Conservation (phyloP, 2,329 filamentous ascomycete species). For the Meredithiella fracta region DNA sequence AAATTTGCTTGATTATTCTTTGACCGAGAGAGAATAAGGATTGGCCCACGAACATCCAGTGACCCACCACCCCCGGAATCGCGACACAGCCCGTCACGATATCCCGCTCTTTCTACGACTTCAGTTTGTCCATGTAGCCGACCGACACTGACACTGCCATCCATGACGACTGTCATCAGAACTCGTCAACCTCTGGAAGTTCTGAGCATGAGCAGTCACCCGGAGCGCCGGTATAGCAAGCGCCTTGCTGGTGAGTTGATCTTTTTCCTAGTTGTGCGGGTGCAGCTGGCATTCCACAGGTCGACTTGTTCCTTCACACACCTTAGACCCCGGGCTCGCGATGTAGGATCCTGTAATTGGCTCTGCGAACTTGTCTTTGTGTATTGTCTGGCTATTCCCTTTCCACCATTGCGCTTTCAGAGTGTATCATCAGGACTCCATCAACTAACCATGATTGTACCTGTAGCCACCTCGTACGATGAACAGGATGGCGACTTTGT, state of each 20-base stretch:
- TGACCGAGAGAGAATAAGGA: neutral
- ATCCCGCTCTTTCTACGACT: neutral
- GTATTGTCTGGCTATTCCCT: neutral
- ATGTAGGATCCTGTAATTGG: neutral
- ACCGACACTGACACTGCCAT: constrained; percentile 25
- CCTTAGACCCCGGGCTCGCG: constrained; percentile 2
- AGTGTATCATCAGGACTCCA: neutral
- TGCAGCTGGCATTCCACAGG: neutral
- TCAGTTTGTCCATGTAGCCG: constrained; percentile 12
- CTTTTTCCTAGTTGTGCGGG: neutral
- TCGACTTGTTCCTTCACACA: neutral
- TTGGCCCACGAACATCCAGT: neutral
- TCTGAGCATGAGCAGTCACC: constrained; percentile 51
- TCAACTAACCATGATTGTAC: constrained; percentile 8
- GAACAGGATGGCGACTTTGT: constrained; percentile 65
- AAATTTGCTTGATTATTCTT: neutral
- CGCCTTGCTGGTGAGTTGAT: constrained; percentile 41
- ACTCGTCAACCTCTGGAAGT: constrained; percentile 48
- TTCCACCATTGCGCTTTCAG: neutral
- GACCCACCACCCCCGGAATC: constrained; percentile 1
- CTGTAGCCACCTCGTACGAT: constrained; percentile 30
- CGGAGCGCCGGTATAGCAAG: constrained; percentile 46
- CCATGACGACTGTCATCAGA: constrained; percentile 55
- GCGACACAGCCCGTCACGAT: constrained; percentile 7
- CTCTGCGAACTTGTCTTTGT: neutral